Conservation (phyloP, 768 basidiomycete species). For the Rhodocollybia butyracea region DNA sequence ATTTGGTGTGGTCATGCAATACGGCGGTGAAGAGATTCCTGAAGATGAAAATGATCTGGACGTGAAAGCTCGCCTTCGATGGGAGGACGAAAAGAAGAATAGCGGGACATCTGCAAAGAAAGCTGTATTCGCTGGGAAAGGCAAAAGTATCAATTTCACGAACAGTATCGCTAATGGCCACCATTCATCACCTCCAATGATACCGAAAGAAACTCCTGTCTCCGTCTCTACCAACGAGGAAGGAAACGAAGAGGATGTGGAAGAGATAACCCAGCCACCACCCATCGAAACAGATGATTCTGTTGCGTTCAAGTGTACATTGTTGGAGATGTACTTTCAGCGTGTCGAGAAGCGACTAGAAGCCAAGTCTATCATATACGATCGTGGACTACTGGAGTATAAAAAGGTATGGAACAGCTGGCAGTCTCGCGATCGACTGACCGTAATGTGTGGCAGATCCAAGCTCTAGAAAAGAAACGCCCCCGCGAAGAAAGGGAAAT, state of each 20-base stretch:
- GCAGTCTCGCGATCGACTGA: background rate
- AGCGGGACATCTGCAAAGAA: constrained; percentile 14
- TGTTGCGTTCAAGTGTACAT: constrained; percentile 79
- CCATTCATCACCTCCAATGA: constrained; percentile 16
- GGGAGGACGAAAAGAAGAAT: constrained; percentile 45
- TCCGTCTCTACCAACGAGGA: constrained; percentile 39
- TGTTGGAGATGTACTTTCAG: constrained; percentile 90
- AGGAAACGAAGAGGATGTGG: constrained; percentile 59
- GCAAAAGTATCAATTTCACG: constrained; percentile 33
- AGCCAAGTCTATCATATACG: constrained; percentile 86
- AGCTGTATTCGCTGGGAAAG: constrained; percentile 30
- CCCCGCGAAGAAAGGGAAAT: constrained; percentile 91
- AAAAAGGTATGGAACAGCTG: constrained; percentile 69
- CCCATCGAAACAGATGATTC: constrained; percentile 85
- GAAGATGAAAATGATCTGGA: constrained; percentile 80
- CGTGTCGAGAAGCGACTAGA: constrained; percentile 83
- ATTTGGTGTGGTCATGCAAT: constrained; percentile 84
- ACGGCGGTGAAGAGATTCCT: constrained; percentile 76
- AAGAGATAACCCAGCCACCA: constrained; percentile 67
- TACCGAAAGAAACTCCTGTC: background rate
- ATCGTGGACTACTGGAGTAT: constrained; percentile 87
- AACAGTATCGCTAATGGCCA: constrained; percentile 47
- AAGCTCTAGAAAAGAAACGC: constrained; percentile 88
- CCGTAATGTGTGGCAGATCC: constrained; percentile 56
- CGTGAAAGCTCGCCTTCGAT: constrained; percentile 54